These are phyloP conservation scores for Perkinsus chesapeaki DNA, from an alignment of 169 alveolate genomes.

Conservation along the genomic window DNA sequence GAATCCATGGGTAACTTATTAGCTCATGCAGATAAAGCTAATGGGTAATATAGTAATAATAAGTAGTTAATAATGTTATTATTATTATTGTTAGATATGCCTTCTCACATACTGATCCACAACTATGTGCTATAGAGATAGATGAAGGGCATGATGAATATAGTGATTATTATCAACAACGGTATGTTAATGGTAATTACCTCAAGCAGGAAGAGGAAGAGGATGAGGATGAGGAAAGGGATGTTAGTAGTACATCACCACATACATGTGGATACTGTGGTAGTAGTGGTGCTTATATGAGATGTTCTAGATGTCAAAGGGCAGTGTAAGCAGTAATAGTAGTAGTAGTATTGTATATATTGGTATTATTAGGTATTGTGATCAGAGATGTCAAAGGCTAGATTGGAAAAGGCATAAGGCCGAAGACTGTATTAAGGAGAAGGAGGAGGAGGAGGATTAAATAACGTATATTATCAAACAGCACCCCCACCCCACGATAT, in stretches of 20 bases:
- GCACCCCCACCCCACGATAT: too few species aligned
- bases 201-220: not conserved
- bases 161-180: not conserved
- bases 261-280: not conserved
- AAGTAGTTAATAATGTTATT: not conserved
- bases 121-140: not conserved
- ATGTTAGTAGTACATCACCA: not conserved
- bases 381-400: not conserved
- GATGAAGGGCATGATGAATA: not conserved
- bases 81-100: not conserved
- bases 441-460: not conserved
- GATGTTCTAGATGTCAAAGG: not conserved
- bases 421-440: not conserved
- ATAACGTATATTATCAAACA: not conserved
- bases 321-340: not conserved
- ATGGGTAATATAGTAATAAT: not conserved
- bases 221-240: not conserved
- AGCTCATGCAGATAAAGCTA: not conserved
- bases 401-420: not conserved
- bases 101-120: not conserved
- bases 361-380: not conserved
- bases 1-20: not conserved
- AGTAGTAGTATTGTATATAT: not conserved
- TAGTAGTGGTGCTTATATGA: not conserved
- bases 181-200: not conserved